A percentile compares a stretch with the other conserved stretches of the same genome.
Conservation (phyloP, 371 early-diverging fungal species). For the Lichtheimia ramosa region DNA sequence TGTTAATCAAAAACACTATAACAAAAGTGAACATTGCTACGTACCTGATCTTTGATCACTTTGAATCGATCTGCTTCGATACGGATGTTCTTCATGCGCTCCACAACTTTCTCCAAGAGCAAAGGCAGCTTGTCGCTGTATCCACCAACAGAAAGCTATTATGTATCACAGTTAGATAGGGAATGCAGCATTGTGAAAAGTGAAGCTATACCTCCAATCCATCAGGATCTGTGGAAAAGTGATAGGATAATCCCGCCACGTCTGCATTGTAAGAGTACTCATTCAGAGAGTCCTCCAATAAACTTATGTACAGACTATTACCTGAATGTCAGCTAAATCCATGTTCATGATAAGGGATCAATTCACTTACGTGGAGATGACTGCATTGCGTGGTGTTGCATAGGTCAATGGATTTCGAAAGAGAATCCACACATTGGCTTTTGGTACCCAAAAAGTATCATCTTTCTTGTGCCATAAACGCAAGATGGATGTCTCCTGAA, state of each 20-base stretch:
- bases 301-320: conserved; percentile 61
- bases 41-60: conserved; percentile 69
- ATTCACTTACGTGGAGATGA: conserved; percentile 34
- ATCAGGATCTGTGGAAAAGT: conserved; percentile 58
- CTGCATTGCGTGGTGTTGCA: conserved; percentile 53
- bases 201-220: conserved; percentile 53
- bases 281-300: conserved; percentile 77
- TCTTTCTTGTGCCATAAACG: conserved; percentile 93
- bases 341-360: too few species aligned
- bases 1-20: too few species aligned
- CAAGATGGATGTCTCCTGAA: conserved; percentile 63
- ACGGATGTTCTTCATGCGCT: conserved; percentile 61
- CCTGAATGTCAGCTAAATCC: background rate
- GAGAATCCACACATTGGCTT: conserved; percentile 56
- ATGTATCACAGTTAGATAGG: background rate
- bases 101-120: conserved; percentile 68
- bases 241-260: conserved; percentile 78
- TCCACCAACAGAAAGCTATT: conserved; percentile 66
- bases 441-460: conserved; percentile 85
- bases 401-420: conserved; percentile 57
- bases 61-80: conserved; percentile 70
- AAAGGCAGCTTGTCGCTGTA: conserved; percentile 83
- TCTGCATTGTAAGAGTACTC: conserved; percentile 87
- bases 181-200: background rate
- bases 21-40: too few species aligned